Percentiles rank a stretch among this genome's conserved stretches.
phyloP scores from a whole-genome alignment of 2,329 filamentous ascomycete genomes.

The Cadophora malorum region DNA sequence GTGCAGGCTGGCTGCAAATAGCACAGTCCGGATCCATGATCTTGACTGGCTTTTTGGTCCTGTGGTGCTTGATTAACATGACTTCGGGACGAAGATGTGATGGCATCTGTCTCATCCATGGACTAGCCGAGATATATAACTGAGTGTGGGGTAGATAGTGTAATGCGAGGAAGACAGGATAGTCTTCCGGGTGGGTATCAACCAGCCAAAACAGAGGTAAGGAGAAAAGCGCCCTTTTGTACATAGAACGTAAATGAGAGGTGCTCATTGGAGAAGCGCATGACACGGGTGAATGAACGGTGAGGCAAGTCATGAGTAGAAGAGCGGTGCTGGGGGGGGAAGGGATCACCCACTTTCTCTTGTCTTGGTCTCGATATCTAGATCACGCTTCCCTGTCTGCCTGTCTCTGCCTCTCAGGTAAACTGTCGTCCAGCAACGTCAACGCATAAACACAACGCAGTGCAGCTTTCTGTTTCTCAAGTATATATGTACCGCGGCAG shows the following conservation, averaged over 20 bases:
- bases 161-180: slow-evolving; percentile 14
- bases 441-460: background rate
- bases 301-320: slow-evolving; percentile 28
- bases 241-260: background rate
- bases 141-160: slow-evolving; percentile 14
- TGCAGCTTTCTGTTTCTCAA: slow-evolving; percentile 1
- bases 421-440: slow-evolving; percentile 17
- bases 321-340: slow-evolving; percentile 10
- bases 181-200: slow-evolving; percentile 14
- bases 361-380: slow-evolving; percentile 25
- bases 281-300: slow-evolving; percentile 34
- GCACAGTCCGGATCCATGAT: slow-evolving; percentile 75
- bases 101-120: slow-evolving; percentile 30
- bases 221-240: slow-evolving; percentile 1
- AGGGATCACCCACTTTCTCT: slow-evolving; percentile 36
- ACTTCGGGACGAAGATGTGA: slow-evolving; percentile 36
- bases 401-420: background rate
- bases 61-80: slow-evolving; percentile 43
- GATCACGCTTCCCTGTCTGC: slow-evolving; percentile 36
- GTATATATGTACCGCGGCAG: slow-evolving; percentile 7
- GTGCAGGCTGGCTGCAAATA: slow-evolving; percentile 67
- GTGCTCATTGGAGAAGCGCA: slow-evolving; percentile 31
- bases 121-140: slow-evolving; percentile 18
- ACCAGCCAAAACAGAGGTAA: slow-evolving; percentile 13
- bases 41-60: slow-evolving; percentile 50